phyloP scores from a whole-genome alignment of 495 filamentous ascomycete genomes.

The Lepraria neglecta region DNA sequence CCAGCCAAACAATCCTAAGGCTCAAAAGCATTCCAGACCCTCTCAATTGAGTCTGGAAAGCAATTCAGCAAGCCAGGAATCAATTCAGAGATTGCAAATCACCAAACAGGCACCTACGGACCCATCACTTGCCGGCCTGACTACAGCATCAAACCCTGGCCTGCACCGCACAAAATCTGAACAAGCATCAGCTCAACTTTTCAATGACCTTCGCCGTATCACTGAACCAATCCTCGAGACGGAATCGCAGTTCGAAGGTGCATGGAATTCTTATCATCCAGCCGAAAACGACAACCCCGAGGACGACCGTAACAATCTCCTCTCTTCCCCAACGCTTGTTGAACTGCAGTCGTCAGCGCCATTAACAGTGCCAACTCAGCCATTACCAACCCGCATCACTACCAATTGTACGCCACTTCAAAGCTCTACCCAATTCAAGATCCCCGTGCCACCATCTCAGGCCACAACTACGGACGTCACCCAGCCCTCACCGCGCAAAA shows the following conservation, averaged over 20 bases:
- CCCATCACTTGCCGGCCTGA: not conserved
- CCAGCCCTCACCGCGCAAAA: constrained; percentile 19
- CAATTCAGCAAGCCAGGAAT: not conserved
- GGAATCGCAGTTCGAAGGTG: constrained; percentile 27
- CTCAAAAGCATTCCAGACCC: not conserved
- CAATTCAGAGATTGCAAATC: not conserved
- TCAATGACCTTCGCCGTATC: constrained; percentile 12
- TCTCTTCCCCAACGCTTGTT: not conserved
- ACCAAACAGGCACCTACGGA: not conserved
- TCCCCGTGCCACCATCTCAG: constrained; percentile 27
- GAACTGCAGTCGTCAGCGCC: constrained; percentile 4
- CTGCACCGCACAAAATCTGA: constrained; percentile 8
- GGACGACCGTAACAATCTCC: constrained; percentile 5
- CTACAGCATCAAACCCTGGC: not conserved
- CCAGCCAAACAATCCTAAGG: not conserved
- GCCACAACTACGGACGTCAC: constrained; percentile 30
- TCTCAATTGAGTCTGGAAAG: not conserved
- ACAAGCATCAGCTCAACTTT: constrained; percentile 18
- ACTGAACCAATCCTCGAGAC: constrained; percentile 22
- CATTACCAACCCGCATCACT: not conserved
- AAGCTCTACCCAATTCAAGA: not conserved
- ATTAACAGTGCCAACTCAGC: constrained; percentile 13
- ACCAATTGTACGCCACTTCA: not conserved
- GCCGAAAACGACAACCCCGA: not conserved
- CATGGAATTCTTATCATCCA: constrained; percentile 23